Evolutionary conservation across 108 stramenopile genomes (phyloP).

Genomic region (Cylindrotheca fusiformis): DNA sequence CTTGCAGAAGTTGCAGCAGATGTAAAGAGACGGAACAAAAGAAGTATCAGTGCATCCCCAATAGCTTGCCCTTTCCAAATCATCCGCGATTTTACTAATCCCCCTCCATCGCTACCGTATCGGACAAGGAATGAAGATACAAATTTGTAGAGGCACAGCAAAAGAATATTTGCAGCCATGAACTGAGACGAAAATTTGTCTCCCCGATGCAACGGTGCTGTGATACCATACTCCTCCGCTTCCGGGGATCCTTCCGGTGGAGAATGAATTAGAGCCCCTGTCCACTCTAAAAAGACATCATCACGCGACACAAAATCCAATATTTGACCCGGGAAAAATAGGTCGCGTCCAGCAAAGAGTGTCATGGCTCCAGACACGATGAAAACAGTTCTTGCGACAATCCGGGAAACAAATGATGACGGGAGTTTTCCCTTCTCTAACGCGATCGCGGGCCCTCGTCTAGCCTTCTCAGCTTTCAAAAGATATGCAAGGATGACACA

Average conservation of each 20-base stretch:
- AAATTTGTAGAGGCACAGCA: slow-evolving; percentile 68
- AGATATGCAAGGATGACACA: slow-evolving; percentile 54
- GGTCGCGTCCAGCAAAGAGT: slow-evolving; percentile 64
- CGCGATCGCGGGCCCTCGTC: slow-evolving; percentile 27
- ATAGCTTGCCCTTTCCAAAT: slow-evolving; percentile 77
- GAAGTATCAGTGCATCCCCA: slow-evolving; percentile 54
- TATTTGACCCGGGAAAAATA: slow-evolving; percentile 74
- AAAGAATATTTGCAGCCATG: slow-evolving; percentile 59
- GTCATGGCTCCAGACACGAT: slow-evolving; percentile 57
- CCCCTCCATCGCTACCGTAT: slow-evolving; percentile 67
- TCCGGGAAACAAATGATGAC: slow-evolving; percentile 56
- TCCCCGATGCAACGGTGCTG: slow-evolving; percentile 66
- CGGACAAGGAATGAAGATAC: slow-evolving; percentile 46
- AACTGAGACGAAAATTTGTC: slow-evolving; percentile 79
- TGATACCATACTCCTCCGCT: slow-evolving; percentile 62
- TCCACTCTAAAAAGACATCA: slow-evolving; percentile 90
- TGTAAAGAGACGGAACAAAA: slow-evolving; percentile 72
- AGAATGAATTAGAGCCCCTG: slow-evolving; percentile 80
- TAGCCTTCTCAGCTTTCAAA: slow-evolving; percentile 26
- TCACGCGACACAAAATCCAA: slow-evolving; percentile 76
- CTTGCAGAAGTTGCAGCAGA: slow-evolving; percentile 68
- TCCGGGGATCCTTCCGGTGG: slow-evolving; percentile 80
- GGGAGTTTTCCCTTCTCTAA: slow-evolving; percentile 57
- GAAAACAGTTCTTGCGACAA: slow-evolving; percentile 68
- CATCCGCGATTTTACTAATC: slow-evolving; percentile 61